These are phyloP conservation scores for Teunomyces gatunensis DNA, from an alignment of 805 yeast species.

Conservation along the genomic window DNA sequence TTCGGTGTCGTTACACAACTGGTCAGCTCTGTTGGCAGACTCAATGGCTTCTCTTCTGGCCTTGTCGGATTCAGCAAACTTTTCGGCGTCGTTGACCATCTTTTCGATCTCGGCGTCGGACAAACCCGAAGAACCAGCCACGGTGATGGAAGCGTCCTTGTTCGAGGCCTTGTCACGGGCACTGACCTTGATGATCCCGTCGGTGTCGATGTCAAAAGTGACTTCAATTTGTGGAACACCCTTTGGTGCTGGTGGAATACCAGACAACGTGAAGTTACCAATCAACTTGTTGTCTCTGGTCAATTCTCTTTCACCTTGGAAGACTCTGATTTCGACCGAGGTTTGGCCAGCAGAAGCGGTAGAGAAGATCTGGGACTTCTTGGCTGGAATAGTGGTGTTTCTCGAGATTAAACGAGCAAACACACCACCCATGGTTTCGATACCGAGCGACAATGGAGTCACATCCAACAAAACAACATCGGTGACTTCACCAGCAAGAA, in stretches of 20 bases:
- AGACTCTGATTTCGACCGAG: constrained; percentile 72
- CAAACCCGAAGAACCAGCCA: constrained; percentile 93
- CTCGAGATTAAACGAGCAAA: constrained; percentile 88
- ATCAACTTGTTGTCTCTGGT: constrained; percentile 96
- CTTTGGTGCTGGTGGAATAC: constrained; percentile 94
- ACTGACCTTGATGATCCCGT: constrained; percentile 93
- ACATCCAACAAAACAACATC: constrained; percentile 89
- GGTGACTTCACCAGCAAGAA: constrained; percentile 89
- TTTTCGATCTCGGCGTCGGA: constrained; percentile 86
- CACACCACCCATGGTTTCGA: constrained; percentile 97
- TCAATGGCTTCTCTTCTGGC: constrained; percentile 82
- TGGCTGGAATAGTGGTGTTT: constrained; percentile 95
- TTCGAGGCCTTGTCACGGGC: constrained; percentile 92
- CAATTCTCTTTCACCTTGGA: constrained; percentile 99
- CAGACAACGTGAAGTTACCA: constrained; percentile 93
- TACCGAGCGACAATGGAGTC: constrained; percentile 88
- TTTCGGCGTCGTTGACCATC: constrained; percentile 89
- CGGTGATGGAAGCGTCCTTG: constrained; percentile 93
- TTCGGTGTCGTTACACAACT: constrained; percentile 58
- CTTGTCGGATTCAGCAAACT: constrained; percentile 83
- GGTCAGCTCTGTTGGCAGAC: constrained; percentile 81
- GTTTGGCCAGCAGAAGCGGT: constrained; percentile 33
- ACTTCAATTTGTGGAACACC: constrained; percentile 95
- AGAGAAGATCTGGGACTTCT: constrained; percentile 85
- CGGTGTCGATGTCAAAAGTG: constrained; percentile 94